Evolutionary conservation across 495 filamentous ascomycete species (phyloP), one percentile per base, ranked within the genome.

Genomic region (Aspergillus panamensis): DNA sequence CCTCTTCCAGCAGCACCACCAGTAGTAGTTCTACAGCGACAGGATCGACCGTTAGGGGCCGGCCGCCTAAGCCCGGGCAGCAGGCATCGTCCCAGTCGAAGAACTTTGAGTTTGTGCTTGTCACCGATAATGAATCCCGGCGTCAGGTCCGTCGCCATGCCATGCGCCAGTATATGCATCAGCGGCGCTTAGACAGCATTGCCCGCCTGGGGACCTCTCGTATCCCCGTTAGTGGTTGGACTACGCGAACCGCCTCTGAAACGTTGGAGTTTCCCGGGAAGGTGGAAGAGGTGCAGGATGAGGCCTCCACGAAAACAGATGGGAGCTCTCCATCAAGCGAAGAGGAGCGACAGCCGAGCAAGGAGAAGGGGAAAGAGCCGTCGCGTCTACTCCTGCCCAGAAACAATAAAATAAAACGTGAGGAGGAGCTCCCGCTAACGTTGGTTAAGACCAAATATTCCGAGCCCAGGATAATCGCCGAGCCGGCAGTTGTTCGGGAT

Each of bases 121-220:
- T 69, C 4, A 69, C 64, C 7, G 66, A 69, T 63, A 64, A 60
- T 21, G 66, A 60, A 53, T 69, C 66, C 20, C 64, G 66, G 33
- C 66, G 66, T 30, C 66, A 69, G 51, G 66, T 69, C 35, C 66
- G 66, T 31, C 66, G 66, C 10, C 66, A 69, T 69, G 66, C 66
- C 8, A 69, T 69, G 66, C 66, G 66, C 40, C 64, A 69, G 54
- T 69, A 69, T 51, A 69, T 69, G 66, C 64, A 66, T 35, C 64
- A 69, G 49, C 61, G 66, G 33, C 66, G 66, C 19, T 54, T 69
- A 31, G 66, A 69, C 51, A 62, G 66, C 48, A 69, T 69, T 53
- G 64, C 66, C 43, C 62, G 66, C 43, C 48, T 69, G 16, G 66
- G 59, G 17, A 55, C 64, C 8, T 60, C 66, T 49, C 64, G 66